Evolutionary conservation across 495 filamentous ascomycete genomes (phyloP).

Genomic region (Aspergillus sclerotiicarbonarius): DNA sequence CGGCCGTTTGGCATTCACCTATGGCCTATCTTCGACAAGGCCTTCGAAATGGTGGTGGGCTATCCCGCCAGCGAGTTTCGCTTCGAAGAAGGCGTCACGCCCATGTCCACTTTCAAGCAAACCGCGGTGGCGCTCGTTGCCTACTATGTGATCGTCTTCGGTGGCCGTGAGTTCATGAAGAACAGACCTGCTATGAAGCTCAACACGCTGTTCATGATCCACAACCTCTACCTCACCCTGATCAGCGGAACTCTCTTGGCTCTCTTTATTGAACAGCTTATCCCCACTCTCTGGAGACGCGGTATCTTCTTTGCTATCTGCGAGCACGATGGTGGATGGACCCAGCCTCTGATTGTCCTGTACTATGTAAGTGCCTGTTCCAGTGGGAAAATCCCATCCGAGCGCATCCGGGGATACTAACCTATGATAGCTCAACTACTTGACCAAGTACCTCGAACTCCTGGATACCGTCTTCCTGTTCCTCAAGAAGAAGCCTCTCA

Average conservation of each 20-base stretch:
- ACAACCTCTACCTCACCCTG: constrained; percentile 63
- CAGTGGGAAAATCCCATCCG: background rate
- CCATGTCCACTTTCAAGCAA: constrained; percentile 58
- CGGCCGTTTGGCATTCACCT: constrained; percentile 86
- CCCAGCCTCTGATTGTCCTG: constrained; percentile 59
- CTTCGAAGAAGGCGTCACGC: constrained; percentile 57
- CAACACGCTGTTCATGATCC: constrained; percentile 66
- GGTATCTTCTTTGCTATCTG: constrained; percentile 67
- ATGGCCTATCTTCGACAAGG: constrained; percentile 93
- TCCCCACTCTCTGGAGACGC: constrained; percentile 57
- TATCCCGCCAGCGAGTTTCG: constrained; percentile 60
- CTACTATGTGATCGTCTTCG: constrained; percentile 67
- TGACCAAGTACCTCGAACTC: constrained; percentile 70
- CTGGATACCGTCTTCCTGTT: constrained; percentile 69
- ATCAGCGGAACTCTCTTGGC: constrained; percentile 60
- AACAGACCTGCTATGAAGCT: constrained; percentile 56
- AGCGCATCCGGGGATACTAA: constrained; percentile 1
- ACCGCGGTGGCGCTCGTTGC: constrained; percentile 55
- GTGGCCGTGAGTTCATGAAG: constrained; percentile 66
- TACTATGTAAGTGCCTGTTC: constrained; percentile 58
- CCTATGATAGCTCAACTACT: constrained; percentile 60
- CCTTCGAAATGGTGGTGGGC: constrained; percentile 69
- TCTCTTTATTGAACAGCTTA: constrained; percentile 64
- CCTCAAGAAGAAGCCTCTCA: constrained; percentile 75
- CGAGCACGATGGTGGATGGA: constrained; percentile 64